Percentiles rank a stretch among this genome's conserved stretches.
phyloP scores from a whole-genome alignment of 805 yeast genomes.

The Blastobotrys americana region DNA sequence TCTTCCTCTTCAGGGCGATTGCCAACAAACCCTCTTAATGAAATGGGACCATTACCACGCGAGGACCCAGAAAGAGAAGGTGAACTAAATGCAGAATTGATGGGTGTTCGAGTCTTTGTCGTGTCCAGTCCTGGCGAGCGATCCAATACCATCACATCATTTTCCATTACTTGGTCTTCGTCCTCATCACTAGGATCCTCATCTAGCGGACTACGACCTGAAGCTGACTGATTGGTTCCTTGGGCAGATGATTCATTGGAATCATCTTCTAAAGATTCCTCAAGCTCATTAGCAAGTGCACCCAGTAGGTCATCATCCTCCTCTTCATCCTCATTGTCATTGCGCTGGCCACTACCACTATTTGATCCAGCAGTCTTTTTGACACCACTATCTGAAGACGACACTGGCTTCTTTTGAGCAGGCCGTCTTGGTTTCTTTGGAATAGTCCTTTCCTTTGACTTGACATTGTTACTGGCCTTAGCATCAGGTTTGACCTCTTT shows the following conservation, averaged over 20 bases:
- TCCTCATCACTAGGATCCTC: slow-evolving; percentile 16
- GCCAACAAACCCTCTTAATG: slow-evolving; percentile 16
- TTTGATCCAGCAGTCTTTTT: not conserved
- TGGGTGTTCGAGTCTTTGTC: no score
- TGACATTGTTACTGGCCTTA: not conserved
- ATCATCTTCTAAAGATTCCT: slow-evolving; percentile 21
- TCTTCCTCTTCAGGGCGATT: slow-evolving; percentile 18
- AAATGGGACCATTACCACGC: slow-evolving; percentile 14
- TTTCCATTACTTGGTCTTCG: slow-evolving; percentile 9
- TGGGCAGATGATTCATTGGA: slow-evolving; percentile 11
- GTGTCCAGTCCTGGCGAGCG: no score
- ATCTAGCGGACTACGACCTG: slow-evolving; percentile 1
- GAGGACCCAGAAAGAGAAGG: slow-evolving; percentile 6
- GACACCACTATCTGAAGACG: not conserved
- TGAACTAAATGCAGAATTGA: slow-evolving; percentile 7
- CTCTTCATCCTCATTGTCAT: slow-evolving; percentile 22
- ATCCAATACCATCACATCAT: not conserved
- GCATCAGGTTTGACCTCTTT: no score
- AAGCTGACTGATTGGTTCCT: not conserved
- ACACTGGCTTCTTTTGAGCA: not conserved
- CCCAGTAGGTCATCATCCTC: slow-evolving; percentile 27
- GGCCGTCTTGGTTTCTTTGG: not conserved
- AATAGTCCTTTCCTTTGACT: not conserved
- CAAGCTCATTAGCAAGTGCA: slow-evolving; percentile 28
- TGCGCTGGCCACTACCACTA: slow-evolving; percentile 19